A percentile compares a stretch with the other conserved stretches of the same genome.
These are phyloP conservation scores for Cicer arietinum DNA, from an alignment of 306 rosid species.

Conservation along the genomic window DNA sequence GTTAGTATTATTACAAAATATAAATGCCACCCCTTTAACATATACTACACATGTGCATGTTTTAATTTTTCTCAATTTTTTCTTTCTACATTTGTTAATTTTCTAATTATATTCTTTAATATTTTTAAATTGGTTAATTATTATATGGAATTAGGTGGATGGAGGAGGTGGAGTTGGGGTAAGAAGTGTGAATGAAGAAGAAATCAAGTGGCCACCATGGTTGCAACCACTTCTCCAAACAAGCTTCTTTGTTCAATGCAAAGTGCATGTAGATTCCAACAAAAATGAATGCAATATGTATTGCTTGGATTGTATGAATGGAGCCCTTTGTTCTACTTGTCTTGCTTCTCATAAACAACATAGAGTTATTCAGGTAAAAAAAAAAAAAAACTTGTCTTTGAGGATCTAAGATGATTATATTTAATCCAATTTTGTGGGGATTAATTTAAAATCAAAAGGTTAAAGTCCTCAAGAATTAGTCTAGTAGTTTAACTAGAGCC, in stretches of 20 bases:
- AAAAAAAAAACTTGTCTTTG: background rate
- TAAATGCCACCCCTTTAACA: constrained; percentile 32
- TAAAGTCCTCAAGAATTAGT: background rate
- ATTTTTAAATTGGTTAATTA: background rate
- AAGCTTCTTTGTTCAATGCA: constrained; percentile 73
- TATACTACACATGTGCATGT: constrained; percentile 5
- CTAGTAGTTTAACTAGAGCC: too few relatives aligned
- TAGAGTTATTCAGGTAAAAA: constrained; percentile 62
- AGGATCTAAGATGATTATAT: constrained; percentile 2
- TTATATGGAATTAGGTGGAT: constrained; percentile 44
- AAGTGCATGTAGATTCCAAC: constrained; percentile 65
- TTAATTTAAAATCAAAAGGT: background rate
- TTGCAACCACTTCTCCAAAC: constrained; percentile 61
- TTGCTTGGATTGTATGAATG: constrained; percentile 72
- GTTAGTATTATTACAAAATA: constrained; percentile 41
- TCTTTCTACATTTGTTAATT: background rate
- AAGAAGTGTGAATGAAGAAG: constrained; percentile 42
- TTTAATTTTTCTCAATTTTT: background rate
- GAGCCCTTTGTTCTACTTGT: constrained; percentile 72
- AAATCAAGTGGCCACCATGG: constrained; percentile 71
- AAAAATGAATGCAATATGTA: constrained; percentile 79
- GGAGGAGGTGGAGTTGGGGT: constrained; percentile 41
- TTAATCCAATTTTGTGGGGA: constrained; percentile 25
- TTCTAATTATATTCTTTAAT: constrained; percentile 2
- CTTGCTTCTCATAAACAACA: constrained; percentile 63